Percentiles rank a stretch among this genome's conserved stretches.
These are phyloP conservation scores for Loxodes magnus DNA, from an alignment of 73 alveolate genomes.

Conservation along the genomic window DNA sequence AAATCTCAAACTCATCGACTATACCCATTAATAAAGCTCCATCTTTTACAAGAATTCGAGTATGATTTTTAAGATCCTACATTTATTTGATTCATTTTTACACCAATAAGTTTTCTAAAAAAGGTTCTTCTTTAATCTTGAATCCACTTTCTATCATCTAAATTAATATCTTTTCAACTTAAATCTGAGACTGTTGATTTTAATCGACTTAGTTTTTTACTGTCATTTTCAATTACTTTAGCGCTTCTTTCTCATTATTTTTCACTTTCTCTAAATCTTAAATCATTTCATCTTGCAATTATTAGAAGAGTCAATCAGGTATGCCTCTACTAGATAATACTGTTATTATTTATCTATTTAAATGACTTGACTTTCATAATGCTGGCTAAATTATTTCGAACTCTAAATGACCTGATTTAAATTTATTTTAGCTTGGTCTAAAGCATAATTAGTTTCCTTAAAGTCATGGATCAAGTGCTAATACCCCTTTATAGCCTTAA, in stretches of 20 bases:
- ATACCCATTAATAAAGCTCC: conserved; percentile 78
- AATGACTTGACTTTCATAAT: conserved; percentile 55
- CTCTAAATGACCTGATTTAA: conserved; percentile 36
- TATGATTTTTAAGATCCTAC: conserved; percentile 21
- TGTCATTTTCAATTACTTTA: neutral
- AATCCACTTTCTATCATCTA: too few species aligned
- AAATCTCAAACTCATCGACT: conserved; percentile 67
- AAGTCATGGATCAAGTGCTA: conserved; percentile 49
- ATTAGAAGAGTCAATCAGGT: conserved; percentile 23
- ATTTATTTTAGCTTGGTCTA: conserved; percentile 66
- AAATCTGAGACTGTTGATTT: neutral
- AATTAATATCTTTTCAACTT: too few species aligned
- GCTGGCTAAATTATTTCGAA: conserved; percentile 58
- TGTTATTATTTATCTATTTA: conserved; percentile 69
- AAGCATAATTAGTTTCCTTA: conserved; percentile 42
- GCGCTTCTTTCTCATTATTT: conserved; percentile 23
- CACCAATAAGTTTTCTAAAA: too few species aligned
- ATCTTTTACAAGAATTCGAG: conserved; percentile 21
- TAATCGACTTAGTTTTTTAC: too few species aligned
- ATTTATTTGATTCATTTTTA: too few species aligned
- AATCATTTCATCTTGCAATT: conserved; percentile 31
- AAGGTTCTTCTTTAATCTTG: too few species aligned
- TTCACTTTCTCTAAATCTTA: conserved; percentile 29
- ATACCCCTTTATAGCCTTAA: conserved; percentile 78
- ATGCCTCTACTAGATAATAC: conserved; percentile 47